These are phyloP conservation scores for Trichophyton rubrum DNA, from an alignment of 2,329 filamentous ascomycete species.

Conservation along the genomic window DNA sequence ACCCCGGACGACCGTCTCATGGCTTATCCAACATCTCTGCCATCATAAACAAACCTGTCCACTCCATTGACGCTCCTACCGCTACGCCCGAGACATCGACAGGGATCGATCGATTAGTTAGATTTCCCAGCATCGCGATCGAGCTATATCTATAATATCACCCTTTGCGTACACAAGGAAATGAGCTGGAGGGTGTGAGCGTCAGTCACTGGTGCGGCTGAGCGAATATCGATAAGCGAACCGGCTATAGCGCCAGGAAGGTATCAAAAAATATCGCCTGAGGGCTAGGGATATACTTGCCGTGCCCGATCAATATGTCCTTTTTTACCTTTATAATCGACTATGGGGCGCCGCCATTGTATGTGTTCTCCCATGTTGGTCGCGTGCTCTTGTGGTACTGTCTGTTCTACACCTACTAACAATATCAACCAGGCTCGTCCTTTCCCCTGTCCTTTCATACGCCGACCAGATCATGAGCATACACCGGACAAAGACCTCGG, in stretches of 20 bases:
- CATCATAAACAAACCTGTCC: not conserved
- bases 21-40: not conserved
- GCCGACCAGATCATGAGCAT: constrained; percentile 55
- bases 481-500: constrained; percentile 46
- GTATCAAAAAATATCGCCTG: not conserved
- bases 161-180: not conserved
- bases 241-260: not conserved
- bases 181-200: not conserved
- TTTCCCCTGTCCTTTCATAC: constrained; percentile 53
- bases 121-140: not conserved
- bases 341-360: constrained; percentile 41
- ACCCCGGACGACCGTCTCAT: not conserved
- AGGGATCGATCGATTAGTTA: not conserved
- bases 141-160: not conserved
- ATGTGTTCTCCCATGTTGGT: constrained; percentile 13
- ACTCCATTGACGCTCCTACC: not conserved
- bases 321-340: constrained; percentile 30
- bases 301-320: constrained; percentile 16
- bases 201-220: not conserved
- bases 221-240: not conserved
- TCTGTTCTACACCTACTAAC: constrained; percentile 6
- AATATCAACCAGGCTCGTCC: constrained; percentile 38
- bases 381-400: constrained; percentile 6
- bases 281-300: too few relatives aligned
- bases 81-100: not conserved